Evolutionary conservation across 495 filamentous ascomycete genomes (phyloP).

Genomic region (Xylaria acuta): DNA sequence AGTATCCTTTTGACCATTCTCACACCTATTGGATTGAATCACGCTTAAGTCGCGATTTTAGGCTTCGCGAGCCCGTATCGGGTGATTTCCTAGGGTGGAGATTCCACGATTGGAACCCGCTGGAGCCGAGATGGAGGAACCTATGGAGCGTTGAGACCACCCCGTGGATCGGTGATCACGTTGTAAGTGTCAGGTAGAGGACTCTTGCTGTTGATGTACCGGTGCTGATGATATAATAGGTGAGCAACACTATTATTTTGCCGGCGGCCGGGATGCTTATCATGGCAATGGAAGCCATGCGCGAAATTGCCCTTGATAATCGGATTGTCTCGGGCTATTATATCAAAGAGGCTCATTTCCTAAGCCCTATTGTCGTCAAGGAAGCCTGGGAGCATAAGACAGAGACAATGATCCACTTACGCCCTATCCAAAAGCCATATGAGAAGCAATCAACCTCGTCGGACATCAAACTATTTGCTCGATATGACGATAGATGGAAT

Average conservation of each 20-base stretch:
- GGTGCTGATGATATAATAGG: slow-evolving; percentile 3
- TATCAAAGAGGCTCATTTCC: slow-evolving; percentile 43
- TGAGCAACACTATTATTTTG: slow-evolving; percentile 51
- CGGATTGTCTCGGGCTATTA: slow-evolving; percentile 37
- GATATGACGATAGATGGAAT: slow-evolving; percentile 33
- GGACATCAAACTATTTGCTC: slow-evolving; percentile 37
- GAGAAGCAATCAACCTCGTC: slow-evolving; percentile 37
- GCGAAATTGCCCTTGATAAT: slow-evolving; percentile 32
- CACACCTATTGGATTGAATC: slow-evolving; percentile 49
- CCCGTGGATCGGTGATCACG: slow-evolving; percentile 60
- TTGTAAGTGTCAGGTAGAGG: slow-evolving; percentile 22
- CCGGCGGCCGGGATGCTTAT: slow-evolving; percentile 62
- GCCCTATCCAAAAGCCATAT: slow-evolving; percentile 33
- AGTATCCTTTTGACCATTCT: slow-evolving; percentile 50
- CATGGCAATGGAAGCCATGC: slow-evolving; percentile 58
- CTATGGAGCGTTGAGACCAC: slow-evolving; percentile 46
- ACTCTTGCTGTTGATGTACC: not conserved
- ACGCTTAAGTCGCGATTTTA: slow-evolving; percentile 49
- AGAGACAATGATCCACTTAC: slow-evolving; percentile 43
- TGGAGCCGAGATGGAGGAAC: slow-evolving; percentile 54
- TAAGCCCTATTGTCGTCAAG: slow-evolving; percentile 42
- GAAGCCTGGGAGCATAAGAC: slow-evolving; percentile 37
- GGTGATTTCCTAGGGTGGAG: slow-evolving; percentile 56
- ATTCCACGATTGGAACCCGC: slow-evolving; percentile 40
- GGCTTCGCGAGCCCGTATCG: slow-evolving; percentile 40